Base-by-base conservation (phyloP, 129 eudicot species). In the Flaveria brownii region DNA sequence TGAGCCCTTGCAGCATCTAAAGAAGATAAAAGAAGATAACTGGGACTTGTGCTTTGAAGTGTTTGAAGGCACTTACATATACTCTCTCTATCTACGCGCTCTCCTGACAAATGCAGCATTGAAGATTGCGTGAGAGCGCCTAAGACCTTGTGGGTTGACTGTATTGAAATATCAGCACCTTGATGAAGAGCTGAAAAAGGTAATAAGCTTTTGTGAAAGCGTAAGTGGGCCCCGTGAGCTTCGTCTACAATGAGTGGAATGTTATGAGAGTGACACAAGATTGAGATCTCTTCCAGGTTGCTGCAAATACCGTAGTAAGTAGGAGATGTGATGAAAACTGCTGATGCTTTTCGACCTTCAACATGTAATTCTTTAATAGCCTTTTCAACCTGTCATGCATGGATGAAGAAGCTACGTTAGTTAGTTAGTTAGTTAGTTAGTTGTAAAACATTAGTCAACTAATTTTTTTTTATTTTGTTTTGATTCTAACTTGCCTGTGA, bases 191-290 rank as follows among this genome's bases (percentile, higher is more conserved):
- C 90, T 17, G 97, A 84, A 30, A 9, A 43, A 5, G 91, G 97
- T 52, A 5, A 52, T 11, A 87, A 83, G 16, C 77, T 54, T 2
- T 51, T 77, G 70, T 89, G 93, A 82, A 92, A 87, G 12, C 91
- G 88, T n/a, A 92, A 84, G 75, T 92, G 97, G 39, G 96, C 93
- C 49, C 97, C 97, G 42, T 92, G 97, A 72, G 97, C 97, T 83
- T 92, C 96, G 56, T 92, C 97, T 8, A 92, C 91, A 13, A 92
- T 89, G 25, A 92, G 57, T 1, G 57, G 57, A 52, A 52, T 52
- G 9, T 70, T 79, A 15, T 42, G 75, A 15, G 83, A 77, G 68
- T 85, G 95, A 65, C 92, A 91, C 9, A 91, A 67, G 57, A n/a
- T 5, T 9, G 90, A 80, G 17, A 91, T 91, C 39, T 85, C 82